Conservation (phyloP, 2,329 filamentous ascomycete genomes). For the Diaporthe sp. region DNA sequence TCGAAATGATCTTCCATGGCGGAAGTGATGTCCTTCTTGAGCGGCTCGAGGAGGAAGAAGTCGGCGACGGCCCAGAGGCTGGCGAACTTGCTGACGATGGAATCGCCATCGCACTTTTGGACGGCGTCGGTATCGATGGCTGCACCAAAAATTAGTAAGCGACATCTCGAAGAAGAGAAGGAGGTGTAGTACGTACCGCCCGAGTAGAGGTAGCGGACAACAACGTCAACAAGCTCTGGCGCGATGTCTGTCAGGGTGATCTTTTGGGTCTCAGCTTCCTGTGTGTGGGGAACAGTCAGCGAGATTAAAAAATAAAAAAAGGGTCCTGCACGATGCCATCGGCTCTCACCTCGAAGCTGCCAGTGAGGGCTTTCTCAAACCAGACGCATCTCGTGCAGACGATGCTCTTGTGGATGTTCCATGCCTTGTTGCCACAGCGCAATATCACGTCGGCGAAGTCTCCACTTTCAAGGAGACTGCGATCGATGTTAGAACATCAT, state of each 20-base stretch:
- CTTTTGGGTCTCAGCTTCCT: not conserved
- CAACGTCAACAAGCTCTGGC: not conserved
- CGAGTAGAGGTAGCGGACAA: conserved; percentile 19
- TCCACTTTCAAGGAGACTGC: conserved; percentile 7
- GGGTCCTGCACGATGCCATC: not conserved
- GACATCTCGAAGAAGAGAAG: not conserved
- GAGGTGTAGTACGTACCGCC: not conserved
- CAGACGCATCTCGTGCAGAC: conserved; percentile 2
- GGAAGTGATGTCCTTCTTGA: not conserved
- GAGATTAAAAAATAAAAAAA: not conserved
- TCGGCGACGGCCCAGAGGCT: conserved; percentile 4
- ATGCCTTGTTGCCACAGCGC: not conserved
- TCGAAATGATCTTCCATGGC: not conserved
- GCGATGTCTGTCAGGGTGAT: not conserved
- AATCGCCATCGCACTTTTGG: not conserved
- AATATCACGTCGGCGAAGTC: conserved; percentile 2
- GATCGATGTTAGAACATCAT: not conserved
- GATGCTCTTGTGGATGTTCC: not conserved
- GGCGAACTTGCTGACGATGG: not conserved
- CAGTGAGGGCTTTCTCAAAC: conserved; percentile 10
- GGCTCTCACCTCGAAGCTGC: not conserved
- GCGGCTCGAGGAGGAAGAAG: not conserved
- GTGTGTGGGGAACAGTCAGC: not conserved
- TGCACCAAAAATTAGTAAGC: not conserved
- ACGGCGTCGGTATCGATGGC: not conserved